Percentiles rank a stretch among this genome's conserved stretches.
phyloP scores from a whole-genome alignment of 2,329 filamentous ascomycete genomes.

The Xenoacremonium recifei region DNA sequence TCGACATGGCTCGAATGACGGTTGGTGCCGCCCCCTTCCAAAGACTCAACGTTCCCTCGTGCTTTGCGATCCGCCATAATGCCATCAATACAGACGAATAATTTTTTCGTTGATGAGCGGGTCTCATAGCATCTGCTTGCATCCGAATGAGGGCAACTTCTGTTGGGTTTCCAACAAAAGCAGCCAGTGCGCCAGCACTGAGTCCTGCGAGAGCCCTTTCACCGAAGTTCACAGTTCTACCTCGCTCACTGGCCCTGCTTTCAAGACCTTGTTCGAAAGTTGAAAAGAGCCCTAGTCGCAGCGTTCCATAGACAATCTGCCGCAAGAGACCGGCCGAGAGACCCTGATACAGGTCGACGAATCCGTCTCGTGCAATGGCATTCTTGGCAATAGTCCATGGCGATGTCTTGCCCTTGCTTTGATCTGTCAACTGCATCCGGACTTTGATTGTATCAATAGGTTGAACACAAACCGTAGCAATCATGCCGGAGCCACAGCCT shows the following conservation, averaged over 20 bases:
- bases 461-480: constrained; percentile 63
- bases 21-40: constrained; percentile 16
- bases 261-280: constrained; percentile 62
- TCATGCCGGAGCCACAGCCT: constrained; percentile 66
- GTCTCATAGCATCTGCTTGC: constrained; percentile 27
- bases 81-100: constrained; percentile 14
- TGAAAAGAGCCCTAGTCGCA: constrained; percentile 68
- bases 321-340: constrained; percentile 65
- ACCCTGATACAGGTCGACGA: constrained; percentile 67
- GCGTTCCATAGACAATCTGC: constrained; percentile 71
- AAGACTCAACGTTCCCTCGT: constrained; percentile 12
- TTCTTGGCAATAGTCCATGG: constrained; percentile 59
- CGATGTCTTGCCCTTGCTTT: constrained; percentile 57
- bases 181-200: constrained; percentile 65
- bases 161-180: constrained; percentile 53
- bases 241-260: constrained; percentile 50
- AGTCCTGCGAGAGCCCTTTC: constrained; percentile 65
- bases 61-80: constrained; percentile 9
- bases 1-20: constrained; percentile 18
- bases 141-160: constrained; percentile 25
- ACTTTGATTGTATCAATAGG: constrained; percentile 75
- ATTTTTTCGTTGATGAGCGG: constrained; percentile 12
- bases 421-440: constrained; percentile 66
- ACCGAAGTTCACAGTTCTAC: constrained; percentile 58
- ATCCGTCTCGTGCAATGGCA: constrained; percentile 60